phyloP scores from a whole-genome alignment of 75 land plant species.

The Chamaecyparis obtusa region DNA sequence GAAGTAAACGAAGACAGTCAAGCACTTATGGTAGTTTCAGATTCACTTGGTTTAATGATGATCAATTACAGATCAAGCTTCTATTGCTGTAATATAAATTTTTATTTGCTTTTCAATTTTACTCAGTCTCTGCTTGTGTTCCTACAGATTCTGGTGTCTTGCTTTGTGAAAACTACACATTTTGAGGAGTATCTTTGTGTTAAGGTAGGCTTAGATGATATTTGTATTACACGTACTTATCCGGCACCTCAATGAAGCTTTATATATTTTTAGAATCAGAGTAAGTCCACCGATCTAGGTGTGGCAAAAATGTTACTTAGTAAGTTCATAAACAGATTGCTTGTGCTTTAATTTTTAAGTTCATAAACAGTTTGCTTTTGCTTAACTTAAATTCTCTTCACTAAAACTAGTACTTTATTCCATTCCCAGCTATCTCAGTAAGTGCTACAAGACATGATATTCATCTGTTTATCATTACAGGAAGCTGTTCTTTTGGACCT shows the following conservation, averaged over 20 bases:
- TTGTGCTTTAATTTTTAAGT: background rate
- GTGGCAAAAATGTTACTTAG: background rate
- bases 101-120: background rate
- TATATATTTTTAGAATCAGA: background rate
- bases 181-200: constrained; percentile 91
- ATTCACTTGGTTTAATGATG: background rate
- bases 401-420: background rate
- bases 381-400: background rate
- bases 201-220: constrained; percentile 47
- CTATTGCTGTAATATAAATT: background rate
- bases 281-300: background rate
- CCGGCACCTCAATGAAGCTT: background rate
- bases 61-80: background rate
- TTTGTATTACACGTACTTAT: background rate
- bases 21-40: constrained; percentile 63
- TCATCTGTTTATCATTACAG: constrained; percentile 37
- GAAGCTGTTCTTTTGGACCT: constrained; percentile 86
- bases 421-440: background rate
- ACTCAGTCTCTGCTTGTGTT: background rate
- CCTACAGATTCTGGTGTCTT: constrained; percentile 81
- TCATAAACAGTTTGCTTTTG: background rate
- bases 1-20: constrained; percentile 77
- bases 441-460: background rate
- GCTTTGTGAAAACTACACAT: constrained; percentile 94
- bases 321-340: background rate